Evolutionary conservation across 306 rosid species (phyloP).

Genomic region (Clitoria ternatea): DNA sequence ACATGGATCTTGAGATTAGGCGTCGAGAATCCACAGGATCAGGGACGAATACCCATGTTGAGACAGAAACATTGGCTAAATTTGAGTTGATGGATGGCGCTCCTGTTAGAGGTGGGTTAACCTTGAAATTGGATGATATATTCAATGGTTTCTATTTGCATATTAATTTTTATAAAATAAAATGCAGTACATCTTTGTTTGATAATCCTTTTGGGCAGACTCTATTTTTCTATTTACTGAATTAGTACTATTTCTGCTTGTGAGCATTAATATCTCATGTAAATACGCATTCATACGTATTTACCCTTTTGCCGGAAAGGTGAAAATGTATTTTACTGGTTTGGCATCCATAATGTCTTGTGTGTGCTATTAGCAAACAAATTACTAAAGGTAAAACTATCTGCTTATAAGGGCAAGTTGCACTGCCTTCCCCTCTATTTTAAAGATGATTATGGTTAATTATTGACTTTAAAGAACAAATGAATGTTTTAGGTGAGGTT

Average conservation of each 20-base stretch:
- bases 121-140: background rate
- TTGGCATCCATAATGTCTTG: background rate
- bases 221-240: background rate
- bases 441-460: background rate
- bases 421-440: background rate
- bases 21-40: constrained; percentile 98
- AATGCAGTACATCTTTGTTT: background rate
- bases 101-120: constrained; percentile 87
- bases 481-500: background rate
- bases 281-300: background rate
- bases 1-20: constrained; percentile 97
- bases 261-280: background rate
- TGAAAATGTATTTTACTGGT: background rate
- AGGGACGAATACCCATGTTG: constrained; percentile 97
- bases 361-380: background rate
- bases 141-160: background rate
- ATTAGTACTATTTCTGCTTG: background rate
- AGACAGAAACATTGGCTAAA: constrained; percentile 97
- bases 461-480: background rate
- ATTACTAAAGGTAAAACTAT: background rate
- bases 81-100: constrained; percentile 99
- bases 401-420: background rate
- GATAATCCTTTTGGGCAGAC: background rate
- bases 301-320: background rate
- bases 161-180: background rate